A percentile compares a stretch with the other conserved stretches of the same genome.
These are phyloP conservation scores for Adansonia gregorii DNA, from an alignment of 441 rosid genomes.

Conservation along the genomic window DNA sequence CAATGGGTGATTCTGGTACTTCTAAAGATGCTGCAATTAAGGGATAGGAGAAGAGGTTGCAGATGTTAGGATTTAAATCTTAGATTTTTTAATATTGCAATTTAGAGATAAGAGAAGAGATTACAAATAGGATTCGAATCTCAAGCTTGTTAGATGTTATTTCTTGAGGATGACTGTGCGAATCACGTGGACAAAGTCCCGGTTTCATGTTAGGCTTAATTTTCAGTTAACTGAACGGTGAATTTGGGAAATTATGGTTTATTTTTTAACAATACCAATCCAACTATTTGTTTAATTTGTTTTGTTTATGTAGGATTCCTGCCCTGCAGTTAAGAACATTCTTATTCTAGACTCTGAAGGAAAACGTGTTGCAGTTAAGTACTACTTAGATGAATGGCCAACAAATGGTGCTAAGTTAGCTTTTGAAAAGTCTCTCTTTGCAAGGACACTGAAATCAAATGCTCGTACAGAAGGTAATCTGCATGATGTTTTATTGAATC, in stretches of 20 bases:
- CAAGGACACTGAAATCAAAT: conserved; percentile 81
- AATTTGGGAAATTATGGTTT: neutral
- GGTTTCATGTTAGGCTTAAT: neutral
- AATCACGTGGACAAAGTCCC: too few species aligned
- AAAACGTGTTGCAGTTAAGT: conserved; percentile 86
- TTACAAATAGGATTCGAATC: neutral
- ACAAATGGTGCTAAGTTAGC: conserved; percentile 70
- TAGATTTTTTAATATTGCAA: too few species aligned
- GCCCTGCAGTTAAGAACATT: conserved; percentile 84
- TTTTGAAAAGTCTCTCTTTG: conserved; percentile 70
- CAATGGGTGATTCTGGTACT: too few species aligned
- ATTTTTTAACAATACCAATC: neutral
- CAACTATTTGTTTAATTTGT: neutral
- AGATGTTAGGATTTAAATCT: too few species aligned
- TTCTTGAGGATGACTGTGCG: neutral
- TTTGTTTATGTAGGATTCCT: conserved; percentile 53
- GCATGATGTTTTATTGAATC: neutral
- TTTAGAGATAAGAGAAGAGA: too few species aligned
- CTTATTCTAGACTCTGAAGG: conserved; percentile 94
- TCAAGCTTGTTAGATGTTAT: neutral
- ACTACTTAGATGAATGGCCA: conserved; percentile 88
- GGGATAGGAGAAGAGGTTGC: too few species aligned
- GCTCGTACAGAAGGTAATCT: conserved; percentile 79
- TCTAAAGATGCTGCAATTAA: too few species aligned
- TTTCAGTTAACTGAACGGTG: neutral